Conservation (phyloP, 129 eudicot species). For the Silybum marianum region DNA sequence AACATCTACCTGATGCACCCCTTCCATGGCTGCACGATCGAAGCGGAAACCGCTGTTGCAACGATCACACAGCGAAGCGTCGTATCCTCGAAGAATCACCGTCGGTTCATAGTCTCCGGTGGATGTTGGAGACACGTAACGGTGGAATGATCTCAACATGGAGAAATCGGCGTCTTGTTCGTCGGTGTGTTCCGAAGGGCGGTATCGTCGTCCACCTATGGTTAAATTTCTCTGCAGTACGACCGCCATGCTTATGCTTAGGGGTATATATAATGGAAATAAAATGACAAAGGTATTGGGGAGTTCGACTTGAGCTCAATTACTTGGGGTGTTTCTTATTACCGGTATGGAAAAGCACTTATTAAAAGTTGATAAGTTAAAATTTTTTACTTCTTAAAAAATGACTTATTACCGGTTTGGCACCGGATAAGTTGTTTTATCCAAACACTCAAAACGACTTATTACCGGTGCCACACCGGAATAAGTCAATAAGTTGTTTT, state of each 20-base stretch:
- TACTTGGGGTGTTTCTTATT: too few species aligned
- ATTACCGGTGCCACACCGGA: too few species aligned
- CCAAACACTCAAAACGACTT: too few species aligned
- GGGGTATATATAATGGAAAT: too few species aligned
- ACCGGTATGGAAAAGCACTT: too few species aligned
- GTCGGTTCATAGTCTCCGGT: conserved; percentile 2
- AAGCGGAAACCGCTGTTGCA: conserved; percentile 45
- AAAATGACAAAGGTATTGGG: too few species aligned
- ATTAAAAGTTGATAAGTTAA: too few species aligned
- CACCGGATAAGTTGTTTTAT: too few species aligned
- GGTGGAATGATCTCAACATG: not conserved
- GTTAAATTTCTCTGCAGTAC: not conserved
- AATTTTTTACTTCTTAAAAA: too few species aligned
- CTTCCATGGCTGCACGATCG: conserved; percentile 15
- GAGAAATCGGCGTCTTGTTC: not conserved
- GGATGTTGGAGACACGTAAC: not conserved
- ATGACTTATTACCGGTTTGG: too few species aligned
- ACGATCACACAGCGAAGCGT: conserved; percentile 24
- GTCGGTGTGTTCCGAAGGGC: not conserved
- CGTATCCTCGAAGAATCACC: conserved; percentile 2
- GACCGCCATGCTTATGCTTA: not conserved
- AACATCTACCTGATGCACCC: conserved; percentile 1
- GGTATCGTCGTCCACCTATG: not conserved
- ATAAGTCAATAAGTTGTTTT: too few species aligned
- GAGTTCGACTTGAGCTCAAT: too few species aligned